These are phyloP conservation scores for Colletotrichum sp. DNA, from an alignment of 2,329 filamentous ascomycete species.

Conservation along the genomic window DNA sequence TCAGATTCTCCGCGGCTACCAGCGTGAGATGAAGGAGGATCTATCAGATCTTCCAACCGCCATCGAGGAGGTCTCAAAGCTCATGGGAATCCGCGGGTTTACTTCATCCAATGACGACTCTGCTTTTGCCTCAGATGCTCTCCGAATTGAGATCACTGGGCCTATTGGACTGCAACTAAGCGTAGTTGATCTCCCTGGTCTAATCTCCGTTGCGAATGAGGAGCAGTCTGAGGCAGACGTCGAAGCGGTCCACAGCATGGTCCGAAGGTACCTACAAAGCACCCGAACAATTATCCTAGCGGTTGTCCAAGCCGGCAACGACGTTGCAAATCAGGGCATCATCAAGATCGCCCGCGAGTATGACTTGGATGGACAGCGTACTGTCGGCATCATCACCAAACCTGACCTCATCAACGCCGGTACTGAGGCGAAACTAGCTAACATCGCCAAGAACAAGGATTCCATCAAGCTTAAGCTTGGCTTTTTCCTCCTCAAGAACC, in stretches of 20 bases:
- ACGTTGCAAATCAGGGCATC: conserved; percentile 38
- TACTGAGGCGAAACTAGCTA: conserved; percentile 44
- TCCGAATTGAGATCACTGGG: conserved; percentile 28
- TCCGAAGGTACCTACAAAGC: conserved; percentile 43
- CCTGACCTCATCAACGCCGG: conserved; percentile 46
- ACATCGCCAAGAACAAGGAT: conserved; percentile 49
- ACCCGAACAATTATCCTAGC: conserved; percentile 49
- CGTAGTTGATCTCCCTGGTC: conserved; percentile 52
- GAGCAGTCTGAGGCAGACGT: conserved; percentile 36
- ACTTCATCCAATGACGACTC: conserved; percentile 17
- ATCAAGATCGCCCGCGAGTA: conserved; percentile 2
- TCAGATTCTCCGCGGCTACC: background rate
- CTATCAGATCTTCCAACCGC: background rate
- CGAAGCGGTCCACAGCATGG: conserved; percentile 37
- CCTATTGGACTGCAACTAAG: conserved; percentile 40
- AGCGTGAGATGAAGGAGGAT: conserved; percentile 10
- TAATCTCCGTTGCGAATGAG: conserved; percentile 41
- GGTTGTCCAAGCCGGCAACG: conserved; percentile 44
- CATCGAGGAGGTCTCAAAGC: conserved; percentile 14
- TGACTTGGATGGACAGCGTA: conserved; percentile 40
- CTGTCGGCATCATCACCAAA: conserved; percentile 64
- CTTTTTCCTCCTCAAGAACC: conserved; percentile 58
- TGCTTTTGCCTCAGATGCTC: conserved; percentile 20
- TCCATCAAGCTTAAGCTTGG: conserved; percentile 50
- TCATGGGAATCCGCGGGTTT: conserved; percentile 10